phyloP scores from a whole-genome alignment of 352 stramenopile species.

The Saprolegnia parasitica region DNA sequence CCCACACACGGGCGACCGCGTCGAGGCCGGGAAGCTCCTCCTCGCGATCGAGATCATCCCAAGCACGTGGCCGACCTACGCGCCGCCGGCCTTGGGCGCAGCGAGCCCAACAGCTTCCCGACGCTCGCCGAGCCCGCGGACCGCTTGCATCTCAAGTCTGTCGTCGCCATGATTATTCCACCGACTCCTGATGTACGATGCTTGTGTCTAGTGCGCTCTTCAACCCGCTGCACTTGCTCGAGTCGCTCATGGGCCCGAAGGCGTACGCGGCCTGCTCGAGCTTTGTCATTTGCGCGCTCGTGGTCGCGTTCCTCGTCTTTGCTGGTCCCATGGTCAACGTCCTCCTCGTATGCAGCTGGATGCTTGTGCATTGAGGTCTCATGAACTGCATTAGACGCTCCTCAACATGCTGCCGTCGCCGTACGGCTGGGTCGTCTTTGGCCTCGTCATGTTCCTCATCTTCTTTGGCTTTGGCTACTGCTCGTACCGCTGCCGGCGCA shows the following conservation, averaged over 20 bases:
- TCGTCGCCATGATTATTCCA: not conserved
- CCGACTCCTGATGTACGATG: not conserved
- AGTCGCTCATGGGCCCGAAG: constrained; percentile 69
- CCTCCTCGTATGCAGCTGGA: constrained; percentile 16
- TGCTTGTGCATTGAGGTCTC: not conserved
- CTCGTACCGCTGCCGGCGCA: constrained; percentile 52
- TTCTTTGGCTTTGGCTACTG: constrained; percentile 44
- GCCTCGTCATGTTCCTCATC: constrained; percentile 38
- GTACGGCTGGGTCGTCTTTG: constrained; percentile 57
- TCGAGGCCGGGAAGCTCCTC: constrained; percentile 57
- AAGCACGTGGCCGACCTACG: constrained; percentile 47
- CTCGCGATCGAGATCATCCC: constrained; percentile 74
- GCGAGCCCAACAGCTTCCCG: constrained; percentile 77
- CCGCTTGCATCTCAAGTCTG: constrained; percentile 52
- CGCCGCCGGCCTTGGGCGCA: constrained; percentile 66
- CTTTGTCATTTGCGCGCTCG: constrained; percentile 49
- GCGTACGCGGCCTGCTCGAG: constrained; percentile 67
- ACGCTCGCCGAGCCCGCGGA: constrained; percentile 66
- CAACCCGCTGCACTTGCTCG: constrained; percentile 75
- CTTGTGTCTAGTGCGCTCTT: constrained; percentile 46
- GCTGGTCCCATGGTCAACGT: constrained; percentile 61
- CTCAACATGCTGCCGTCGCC: constrained; percentile 59
- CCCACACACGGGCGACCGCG: constrained; percentile 47
- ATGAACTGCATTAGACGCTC: constrained; percentile 42
- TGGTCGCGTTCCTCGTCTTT: constrained; percentile 59